These are phyloP conservation scores for Neofusicoccum ribis DNA, from an alignment of 2,329 filamentous ascomycete genomes.

Conservation along the genomic window DNA sequence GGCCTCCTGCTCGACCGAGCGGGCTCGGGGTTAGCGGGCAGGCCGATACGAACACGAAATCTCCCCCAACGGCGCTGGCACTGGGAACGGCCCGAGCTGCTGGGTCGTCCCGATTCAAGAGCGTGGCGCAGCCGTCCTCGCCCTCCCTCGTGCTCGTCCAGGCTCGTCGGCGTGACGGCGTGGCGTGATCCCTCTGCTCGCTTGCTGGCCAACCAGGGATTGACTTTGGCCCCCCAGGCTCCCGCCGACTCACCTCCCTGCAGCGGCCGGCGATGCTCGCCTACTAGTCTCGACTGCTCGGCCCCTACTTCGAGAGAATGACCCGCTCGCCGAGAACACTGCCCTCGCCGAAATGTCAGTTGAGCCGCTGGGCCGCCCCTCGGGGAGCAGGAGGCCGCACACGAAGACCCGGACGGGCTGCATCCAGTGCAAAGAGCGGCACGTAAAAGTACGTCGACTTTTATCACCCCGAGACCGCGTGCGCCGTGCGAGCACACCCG, in stretches of 20 bases:
- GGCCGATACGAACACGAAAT: too few relatives aligned
- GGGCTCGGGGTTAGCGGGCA: too few relatives aligned
- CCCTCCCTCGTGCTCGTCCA: background rate
- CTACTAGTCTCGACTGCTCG: background rate
- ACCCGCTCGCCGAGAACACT: background rate
- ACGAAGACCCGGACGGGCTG: conserved; percentile 15
- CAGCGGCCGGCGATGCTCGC: background rate
- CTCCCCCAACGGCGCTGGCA: too few relatives aligned
- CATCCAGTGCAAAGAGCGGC: conserved; percentile 10
- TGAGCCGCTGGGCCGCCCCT: background rate
- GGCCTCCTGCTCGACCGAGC: too few relatives aligned
- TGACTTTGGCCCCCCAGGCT: background rate
- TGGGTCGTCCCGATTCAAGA: too few relatives aligned
- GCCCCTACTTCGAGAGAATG: background rate
- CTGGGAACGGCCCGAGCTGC: too few relatives aligned
- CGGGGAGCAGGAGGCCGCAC: background rate
- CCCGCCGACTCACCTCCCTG: background rate
- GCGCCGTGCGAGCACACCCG: background rate
- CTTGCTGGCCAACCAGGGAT: background rate
- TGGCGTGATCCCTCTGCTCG: background rate
- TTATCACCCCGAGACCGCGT: background rate
- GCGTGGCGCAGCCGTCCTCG: too few relatives aligned
- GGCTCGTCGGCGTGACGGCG: background rate
- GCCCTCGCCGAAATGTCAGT: background rate
- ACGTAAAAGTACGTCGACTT: conserved; percentile 6